A percentile compares a stretch with the other conserved stretches of the same genome.
Evolutionary conservation across 352 stramenopile species (phyloP).

Genomic region (Phytophthora crassamura): DNA sequence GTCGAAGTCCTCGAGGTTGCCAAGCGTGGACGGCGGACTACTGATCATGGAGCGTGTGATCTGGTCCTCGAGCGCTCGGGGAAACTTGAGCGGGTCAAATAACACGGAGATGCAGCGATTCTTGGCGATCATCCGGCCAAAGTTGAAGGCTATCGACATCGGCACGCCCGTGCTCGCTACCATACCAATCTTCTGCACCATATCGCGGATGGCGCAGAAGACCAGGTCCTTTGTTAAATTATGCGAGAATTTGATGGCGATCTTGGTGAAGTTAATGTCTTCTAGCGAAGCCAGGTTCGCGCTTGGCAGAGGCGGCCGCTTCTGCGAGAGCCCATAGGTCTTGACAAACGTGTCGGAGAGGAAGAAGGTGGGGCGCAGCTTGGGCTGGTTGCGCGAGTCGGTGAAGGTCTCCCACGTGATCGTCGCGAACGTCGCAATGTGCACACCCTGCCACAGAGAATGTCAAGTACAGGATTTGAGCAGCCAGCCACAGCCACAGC

Average conservation of each 20-base stretch:
- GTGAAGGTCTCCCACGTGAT: conserved; percentile 75
- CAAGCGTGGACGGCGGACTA: conserved; percentile 46
- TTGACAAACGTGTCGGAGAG: conserved; percentile 74
- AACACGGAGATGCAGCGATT: conserved; percentile 74
- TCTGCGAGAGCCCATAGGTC: conserved; percentile 68
- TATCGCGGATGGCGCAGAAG: conserved; percentile 68
- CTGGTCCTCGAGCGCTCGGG: conserved; percentile 60
- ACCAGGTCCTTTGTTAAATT: conserved; percentile 80
- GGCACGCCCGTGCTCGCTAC: conserved; percentile 54
- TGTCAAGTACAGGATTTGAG: background rate
- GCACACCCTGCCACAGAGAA: conserved; percentile 50
- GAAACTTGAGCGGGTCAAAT: conserved; percentile 74
- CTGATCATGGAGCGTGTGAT: conserved; percentile 66
- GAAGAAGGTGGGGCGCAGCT: conserved; percentile 65
- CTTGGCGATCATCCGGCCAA: conserved; percentile 78
- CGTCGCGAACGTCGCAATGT: conserved; percentile 79
- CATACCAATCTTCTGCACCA: conserved; percentile 80
- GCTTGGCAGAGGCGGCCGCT: conserved; percentile 24
- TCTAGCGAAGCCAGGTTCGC: conserved; percentile 60
- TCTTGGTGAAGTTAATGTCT: conserved; percentile 86
- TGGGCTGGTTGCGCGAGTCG: conserved; percentile 61
- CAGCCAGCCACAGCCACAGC: background rate
- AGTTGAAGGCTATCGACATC: conserved; percentile 74
- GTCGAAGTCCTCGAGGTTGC: conserved; percentile 69
- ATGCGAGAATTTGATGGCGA: conserved; percentile 83